phyloP scores from a whole-genome alignment of 768 basidiomycete genomes.

The Lactifluus hygrophoroides region DNA sequence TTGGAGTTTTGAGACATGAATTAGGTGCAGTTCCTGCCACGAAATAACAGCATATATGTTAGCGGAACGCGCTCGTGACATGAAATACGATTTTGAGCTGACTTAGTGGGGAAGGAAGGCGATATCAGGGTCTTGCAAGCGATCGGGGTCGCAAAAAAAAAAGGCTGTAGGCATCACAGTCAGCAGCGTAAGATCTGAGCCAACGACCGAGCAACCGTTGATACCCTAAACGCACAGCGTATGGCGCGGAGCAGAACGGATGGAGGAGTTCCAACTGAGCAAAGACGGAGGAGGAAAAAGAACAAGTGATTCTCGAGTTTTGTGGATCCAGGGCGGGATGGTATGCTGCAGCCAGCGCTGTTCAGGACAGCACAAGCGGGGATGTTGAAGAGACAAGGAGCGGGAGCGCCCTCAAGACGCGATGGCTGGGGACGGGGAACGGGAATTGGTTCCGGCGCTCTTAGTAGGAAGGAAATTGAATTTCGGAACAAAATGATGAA shows the following conservation, averaged over 20 bases:
- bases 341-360: not conserved
- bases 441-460: slow-evolving; percentile 16
- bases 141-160: not conserved
- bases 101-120: not conserved
- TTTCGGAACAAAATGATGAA: slow-evolving; percentile 18
- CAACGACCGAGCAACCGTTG: not conserved
- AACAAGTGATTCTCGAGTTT: slow-evolving; percentile 6
- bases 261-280: not conserved
- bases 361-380: slow-evolving; percentile 1
- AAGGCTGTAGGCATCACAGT: not conserved
- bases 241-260: not conserved
- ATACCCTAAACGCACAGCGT: not conserved
- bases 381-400: slow-evolving; percentile 6
- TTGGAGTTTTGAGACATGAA: slow-evolving; percentile 28
- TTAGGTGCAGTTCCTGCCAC: slow-evolving; percentile 9
- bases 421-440: slow-evolving; percentile 1
- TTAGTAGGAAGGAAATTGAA: slow-evolving; percentile 14
- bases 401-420: slow-evolving; percentile 1
- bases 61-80: not conserved
- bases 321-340: not conserved
- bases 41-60: not conserved
- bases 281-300: not conserved
- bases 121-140: slow-evolving; percentile 1
- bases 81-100: not conserved
- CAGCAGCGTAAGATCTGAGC: not conserved